phyloP scores from a whole-genome alignment of 2,329 filamentous ascomycete genomes.

The Stenocarpella maydis region DNA sequence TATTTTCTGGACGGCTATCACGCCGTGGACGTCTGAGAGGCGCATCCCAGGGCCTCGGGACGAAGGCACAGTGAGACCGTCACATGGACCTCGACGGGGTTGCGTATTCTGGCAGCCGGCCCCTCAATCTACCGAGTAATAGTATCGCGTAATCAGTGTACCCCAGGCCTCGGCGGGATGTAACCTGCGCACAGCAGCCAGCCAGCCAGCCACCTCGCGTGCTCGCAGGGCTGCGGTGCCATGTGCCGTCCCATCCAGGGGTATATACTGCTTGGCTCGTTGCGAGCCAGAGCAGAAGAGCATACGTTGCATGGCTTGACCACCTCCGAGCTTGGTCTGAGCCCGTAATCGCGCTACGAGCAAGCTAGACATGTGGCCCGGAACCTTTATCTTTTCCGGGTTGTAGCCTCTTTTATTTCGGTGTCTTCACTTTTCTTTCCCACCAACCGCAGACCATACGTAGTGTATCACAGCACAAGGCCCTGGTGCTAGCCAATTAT shows the following conservation, averaged over 20 bases:
- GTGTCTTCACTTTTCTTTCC: not conserved
- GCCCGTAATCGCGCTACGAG: not conserved
- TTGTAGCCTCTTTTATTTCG: not conserved
- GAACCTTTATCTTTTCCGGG: too few relatives aligned
- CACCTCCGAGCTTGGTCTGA: not conserved
- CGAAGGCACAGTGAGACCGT: not conserved
- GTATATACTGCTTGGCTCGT: not conserved
- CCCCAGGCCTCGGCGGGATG: conserved; percentile 1
- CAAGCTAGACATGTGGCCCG: not conserved
- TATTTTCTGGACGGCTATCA: not conserved
- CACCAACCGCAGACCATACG: not conserved
- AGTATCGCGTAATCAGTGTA: not conserved
- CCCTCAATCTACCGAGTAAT: not conserved
- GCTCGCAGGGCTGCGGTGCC: not conserved
- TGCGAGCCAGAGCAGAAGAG: not conserved
- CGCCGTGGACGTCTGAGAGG: not conserved
- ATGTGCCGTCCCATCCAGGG: not conserved
- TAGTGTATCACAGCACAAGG: not conserved
- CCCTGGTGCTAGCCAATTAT: not conserved
- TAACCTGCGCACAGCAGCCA: conserved; percentile 3
- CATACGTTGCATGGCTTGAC: too few relatives aligned
- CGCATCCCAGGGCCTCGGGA: not conserved
- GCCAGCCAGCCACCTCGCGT: not conserved
- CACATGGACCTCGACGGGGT: not conserved
- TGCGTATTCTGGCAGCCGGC: too few relatives aligned